Conservation (phyloP, 495 filamentous ascomycete species). For the Xylaria sp. region DNA sequence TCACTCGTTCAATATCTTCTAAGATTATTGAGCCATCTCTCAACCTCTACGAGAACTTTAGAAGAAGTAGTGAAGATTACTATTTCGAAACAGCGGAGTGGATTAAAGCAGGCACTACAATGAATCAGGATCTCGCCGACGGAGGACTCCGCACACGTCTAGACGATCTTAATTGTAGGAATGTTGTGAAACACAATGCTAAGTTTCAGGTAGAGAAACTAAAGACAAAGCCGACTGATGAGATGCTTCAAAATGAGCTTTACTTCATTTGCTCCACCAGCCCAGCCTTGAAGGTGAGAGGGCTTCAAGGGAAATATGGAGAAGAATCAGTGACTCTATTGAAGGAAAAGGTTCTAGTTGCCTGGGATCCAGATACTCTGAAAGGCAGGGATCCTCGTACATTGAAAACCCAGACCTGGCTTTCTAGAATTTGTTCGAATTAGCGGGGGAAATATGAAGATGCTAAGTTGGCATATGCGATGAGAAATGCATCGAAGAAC, state of each 20-base stretch:
- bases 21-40: background rate
- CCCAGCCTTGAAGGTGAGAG: background rate
- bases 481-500: background rate
- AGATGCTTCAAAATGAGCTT: background rate
- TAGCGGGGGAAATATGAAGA: background rate
- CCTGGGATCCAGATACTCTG: background rate
- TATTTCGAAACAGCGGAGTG: background rate
- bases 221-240: background rate
- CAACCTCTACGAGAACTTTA: background rate
- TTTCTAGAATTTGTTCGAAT: slow-evolving; percentile 2
- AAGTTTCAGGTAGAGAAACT: background rate
- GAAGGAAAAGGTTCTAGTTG: slow-evolving; percentile 11
- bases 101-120: background rate
- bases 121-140: background rate
- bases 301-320: background rate
- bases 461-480: background rate
- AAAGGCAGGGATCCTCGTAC: background rate
- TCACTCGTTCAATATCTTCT: background rate
- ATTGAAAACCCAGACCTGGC: slow-evolving; percentile 6
- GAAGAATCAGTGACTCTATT: background rate
- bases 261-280: background rate
- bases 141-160: no score
- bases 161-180: background rate
- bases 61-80: background rate
- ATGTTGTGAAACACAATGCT: background rate